Conservation (phyloP, 768 basidiomycete species). For the Auricularia heimuer region DNA sequence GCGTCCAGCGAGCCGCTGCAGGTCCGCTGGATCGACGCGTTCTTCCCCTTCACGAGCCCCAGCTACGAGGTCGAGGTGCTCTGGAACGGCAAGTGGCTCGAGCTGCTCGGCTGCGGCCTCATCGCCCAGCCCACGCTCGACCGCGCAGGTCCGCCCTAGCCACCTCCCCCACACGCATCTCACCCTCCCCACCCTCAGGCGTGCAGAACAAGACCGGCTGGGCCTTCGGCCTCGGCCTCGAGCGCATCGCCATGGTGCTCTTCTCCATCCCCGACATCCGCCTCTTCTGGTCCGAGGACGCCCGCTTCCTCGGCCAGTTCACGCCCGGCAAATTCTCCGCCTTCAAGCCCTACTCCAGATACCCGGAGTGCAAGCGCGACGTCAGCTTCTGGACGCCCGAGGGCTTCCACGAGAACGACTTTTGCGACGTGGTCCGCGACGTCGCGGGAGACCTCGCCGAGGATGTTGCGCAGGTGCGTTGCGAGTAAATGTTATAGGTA, state of each 20-base stretch:
- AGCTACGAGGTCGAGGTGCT: constrained; percentile 98
- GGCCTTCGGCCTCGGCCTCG: constrained; percentile 96
- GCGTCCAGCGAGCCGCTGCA: constrained; percentile 56
- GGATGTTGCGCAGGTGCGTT: constrained; percentile 70
- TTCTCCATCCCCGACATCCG: constrained; percentile 97
- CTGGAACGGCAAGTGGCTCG: constrained; percentile 93
- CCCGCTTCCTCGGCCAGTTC: constrained; percentile 85
- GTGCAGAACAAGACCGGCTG: constrained; percentile 82
- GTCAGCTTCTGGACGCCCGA: constrained; percentile 82
- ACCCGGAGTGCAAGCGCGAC: constrained; percentile 89
- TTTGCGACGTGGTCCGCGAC: constrained; percentile 90
- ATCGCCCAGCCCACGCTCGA: constrained; percentile 83
- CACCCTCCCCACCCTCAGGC: constrained; percentile 29
- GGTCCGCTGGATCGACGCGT: constrained; percentile 95
- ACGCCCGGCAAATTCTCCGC: constrained; percentile 59
- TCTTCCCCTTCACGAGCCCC: constrained; percentile 95
- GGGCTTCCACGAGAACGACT: constrained; percentile 84
- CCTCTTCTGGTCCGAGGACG: constrained; percentile 89
- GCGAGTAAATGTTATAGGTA: neutral
- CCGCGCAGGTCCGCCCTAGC: constrained; percentile 56
- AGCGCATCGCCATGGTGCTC: constrained; percentile 95
- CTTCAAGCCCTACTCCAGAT: constrained; percentile 89
- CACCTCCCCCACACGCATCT: constrained; percentile 13
- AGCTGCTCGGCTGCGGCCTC: constrained; percentile 91
- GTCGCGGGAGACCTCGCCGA: constrained; percentile 88